Evolutionary conservation across 2,329 filamentous ascomycete species (phyloP), one percentile per base, ranked within the genome.

Genomic region (Fusarium udum): DNA sequence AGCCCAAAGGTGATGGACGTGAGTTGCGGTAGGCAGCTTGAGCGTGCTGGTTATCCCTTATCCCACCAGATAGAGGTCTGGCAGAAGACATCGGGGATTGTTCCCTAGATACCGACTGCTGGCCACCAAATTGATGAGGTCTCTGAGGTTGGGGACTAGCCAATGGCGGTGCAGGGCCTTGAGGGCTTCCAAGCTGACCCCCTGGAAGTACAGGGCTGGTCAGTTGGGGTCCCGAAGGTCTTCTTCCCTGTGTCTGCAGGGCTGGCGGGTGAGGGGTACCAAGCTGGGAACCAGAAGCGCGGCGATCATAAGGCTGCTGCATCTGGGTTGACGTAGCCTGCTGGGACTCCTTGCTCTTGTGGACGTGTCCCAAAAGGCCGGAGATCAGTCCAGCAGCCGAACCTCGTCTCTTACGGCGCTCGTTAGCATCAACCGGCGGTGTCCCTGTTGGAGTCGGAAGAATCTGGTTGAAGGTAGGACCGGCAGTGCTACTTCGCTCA

Each of bases 351-450:
- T 74, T 69, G 46, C 69, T 66, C 43, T 71, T 79, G 13, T 74
- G 71, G 16, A 68, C 71, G 36, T 75, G 78, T 6, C 80, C 79
- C 24, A 82, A 45, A 15, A 82, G 66, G 6, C 77, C 77, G 7
- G 78, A 79, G 24, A 82, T 69, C 31, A 82, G 66, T 18, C 74
- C 78, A 16, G 79, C 75, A 9, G 79, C 73, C 13, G 81, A 82
- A 20, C 77, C 73, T 39, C 80, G 76, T 55, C 80, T 76, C 32
- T 73, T 72, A 9, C 77, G 77, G 20, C 76, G 77, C 31, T 77
- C 72, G 7, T 65, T 37, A 22, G 61, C 36, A n/a, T 72, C 59
- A 22, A 57, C 61, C 7, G 56, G 56, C 22, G 61, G 62, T 20
- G 58, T 48, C n/a, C 42, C 48, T n/a, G 32, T 24, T 10, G 65